phyloP scores from a whole-genome alignment of 2,329 filamentous ascomycete species.

The Monosporascus sp. region DNA sequence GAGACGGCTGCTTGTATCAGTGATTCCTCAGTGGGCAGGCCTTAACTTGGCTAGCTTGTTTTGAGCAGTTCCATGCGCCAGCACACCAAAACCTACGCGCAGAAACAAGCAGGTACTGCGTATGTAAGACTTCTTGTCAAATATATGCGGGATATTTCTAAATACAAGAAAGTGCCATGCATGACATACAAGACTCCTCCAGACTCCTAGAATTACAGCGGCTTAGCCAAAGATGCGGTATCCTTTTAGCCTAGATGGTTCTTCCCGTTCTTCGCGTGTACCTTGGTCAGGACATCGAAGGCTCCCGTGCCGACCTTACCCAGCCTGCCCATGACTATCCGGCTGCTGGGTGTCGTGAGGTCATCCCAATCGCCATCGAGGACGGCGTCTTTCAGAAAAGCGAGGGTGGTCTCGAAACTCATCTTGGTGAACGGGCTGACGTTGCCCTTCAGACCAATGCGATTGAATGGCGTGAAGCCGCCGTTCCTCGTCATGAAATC shows the following conservation, averaged over 20 bases:
- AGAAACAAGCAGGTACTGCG: too few species aligned
- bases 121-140: too few species aligned
- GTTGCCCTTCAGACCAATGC: constrained; percentile 79
- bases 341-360: constrained; percentile 75
- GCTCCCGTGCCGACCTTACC: constrained; percentile 83
- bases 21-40: too few species aligned
- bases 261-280: constrained; percentile 48
- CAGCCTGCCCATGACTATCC: constrained; percentile 81
- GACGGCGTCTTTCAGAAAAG: constrained; percentile 88
- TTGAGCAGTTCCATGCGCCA: too few species aligned
- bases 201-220: too few species aligned
- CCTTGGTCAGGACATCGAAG: constrained; percentile 75
- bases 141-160: too few species aligned
- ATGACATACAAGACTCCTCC: too few species aligned
- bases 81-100: too few species aligned
- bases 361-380: constrained; percentile 88
- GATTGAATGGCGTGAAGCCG: constrained; percentile 85
- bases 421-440: constrained; percentile 96
- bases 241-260: constrained; percentile 16
- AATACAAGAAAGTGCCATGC: too few species aligned
- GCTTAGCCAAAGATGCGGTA: too few species aligned
- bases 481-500: constrained; percentile 97
- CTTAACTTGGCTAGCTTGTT: too few species aligned
- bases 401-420: constrained; percentile 97
- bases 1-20: too few species aligned